Evolutionary conservation across 345 rosid genomes (phyloP).

Genomic region (Gossypium stocksii): DNA sequence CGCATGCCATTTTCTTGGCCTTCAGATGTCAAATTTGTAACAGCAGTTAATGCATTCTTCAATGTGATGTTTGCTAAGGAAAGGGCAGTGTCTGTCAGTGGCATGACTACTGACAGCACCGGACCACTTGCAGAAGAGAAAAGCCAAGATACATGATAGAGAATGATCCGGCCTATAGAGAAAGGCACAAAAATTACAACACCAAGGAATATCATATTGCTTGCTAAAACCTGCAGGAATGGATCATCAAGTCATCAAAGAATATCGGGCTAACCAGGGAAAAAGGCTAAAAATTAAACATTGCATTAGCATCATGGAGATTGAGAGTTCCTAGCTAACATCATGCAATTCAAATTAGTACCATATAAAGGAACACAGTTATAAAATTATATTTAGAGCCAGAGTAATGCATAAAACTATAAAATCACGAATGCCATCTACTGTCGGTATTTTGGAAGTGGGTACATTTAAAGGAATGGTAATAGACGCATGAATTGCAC

Average conservation of each 20-base stretch:
- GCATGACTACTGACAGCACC: constrained; percentile 53
- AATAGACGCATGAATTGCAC: not conserved
- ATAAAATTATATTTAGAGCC: not conserved
- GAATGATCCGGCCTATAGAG: constrained; percentile 74
- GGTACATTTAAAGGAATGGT: not conserved
- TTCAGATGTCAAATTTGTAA: constrained; percentile 69
- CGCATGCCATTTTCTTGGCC: constrained; percentile 52
- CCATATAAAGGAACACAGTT: not conserved
- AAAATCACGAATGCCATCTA: not conserved
- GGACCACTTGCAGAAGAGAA: constrained; percentile 82
- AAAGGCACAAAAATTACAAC: constrained; percentile 91
- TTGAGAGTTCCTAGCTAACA: not conserved
- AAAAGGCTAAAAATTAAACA: not conserved
- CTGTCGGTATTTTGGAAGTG: not conserved
- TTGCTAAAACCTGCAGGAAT: constrained; percentile 76
- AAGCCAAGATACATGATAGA: constrained; percentile 71
- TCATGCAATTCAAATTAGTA: not conserved
- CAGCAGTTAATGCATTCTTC: constrained; percentile 67
- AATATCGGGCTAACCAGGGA: not conserved
- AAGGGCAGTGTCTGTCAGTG: constrained; percentile 61
- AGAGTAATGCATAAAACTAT: not conserved
- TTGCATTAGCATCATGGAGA: not conserved
- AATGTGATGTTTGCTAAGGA: constrained; percentile 66
- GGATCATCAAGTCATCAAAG: not conserved
- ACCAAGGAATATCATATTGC: constrained; percentile 99